Evolutionary conservation across 106 monocot species (phyloP).

Genomic region (Chionographis japonica): DNA sequence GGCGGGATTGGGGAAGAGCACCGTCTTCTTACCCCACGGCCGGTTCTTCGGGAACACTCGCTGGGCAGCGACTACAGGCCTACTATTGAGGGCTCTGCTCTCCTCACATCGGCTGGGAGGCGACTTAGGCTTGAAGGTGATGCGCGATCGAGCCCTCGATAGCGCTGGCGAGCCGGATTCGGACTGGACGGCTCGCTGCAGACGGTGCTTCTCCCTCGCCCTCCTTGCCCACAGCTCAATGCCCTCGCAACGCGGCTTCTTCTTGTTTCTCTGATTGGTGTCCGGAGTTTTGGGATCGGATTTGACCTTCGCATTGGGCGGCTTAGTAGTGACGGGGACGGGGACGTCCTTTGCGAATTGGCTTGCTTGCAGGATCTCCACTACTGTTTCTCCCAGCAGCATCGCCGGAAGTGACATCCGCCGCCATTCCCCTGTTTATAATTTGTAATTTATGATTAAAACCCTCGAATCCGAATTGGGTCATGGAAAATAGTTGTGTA

Average conservation of each 20-base stretch:
- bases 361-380: slow-evolving; percentile 69
- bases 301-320: not conserved
- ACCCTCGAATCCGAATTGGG: too few relatives aligned
- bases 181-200: not conserved
- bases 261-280: slow-evolving; percentile 3
- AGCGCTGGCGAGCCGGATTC: slow-evolving; percentile 15
- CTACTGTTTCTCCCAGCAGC: slow-evolving; percentile 73
- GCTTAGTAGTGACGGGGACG: not conserved
- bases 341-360: slow-evolving; percentile 33
- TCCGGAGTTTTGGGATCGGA: slow-evolving; percentile 60
- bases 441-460: too few relatives aligned
- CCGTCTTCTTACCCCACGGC: slow-evolving; percentile 69
- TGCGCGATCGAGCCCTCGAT: slow-evolving; percentile 47
- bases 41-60: slow-evolving; percentile 43
- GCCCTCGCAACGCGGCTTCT: not conserved
- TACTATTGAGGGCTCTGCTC: not conserved
- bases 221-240: slow-evolving; percentile 40
- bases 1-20: slow-evolving; percentile 72
- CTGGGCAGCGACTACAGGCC: slow-evolving; percentile 30
- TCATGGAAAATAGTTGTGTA: too few relatives aligned
- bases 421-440: slow-evolving; percentile 51
- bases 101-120: slow-evolving; percentile 21
- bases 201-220: slow-evolving; percentile 54
- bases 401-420: slow-evolving; percentile 75
- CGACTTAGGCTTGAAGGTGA: slow-evolving; percentile 64